A percentile compares a stretch with the other conserved stretches of the same genome.
Conservation (phyloP, 225 moss, liverwort and hornwort genomes). For the Sphagnum contortum region DNA sequence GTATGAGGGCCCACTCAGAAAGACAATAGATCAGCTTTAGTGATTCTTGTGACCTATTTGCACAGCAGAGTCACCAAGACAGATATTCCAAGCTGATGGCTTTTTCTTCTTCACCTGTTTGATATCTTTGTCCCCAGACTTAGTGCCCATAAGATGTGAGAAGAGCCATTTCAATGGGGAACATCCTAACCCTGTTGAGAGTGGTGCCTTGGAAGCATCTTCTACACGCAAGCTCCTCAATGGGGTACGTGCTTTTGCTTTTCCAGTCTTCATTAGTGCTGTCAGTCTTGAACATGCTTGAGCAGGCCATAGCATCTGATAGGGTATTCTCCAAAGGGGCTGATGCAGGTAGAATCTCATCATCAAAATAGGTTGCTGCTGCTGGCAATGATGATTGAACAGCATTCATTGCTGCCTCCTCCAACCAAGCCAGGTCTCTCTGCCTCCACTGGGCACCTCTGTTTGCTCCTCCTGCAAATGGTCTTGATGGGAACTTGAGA, state of each 20-base stretch:
- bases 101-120: no score
- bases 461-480: slow-evolving; percentile 55
- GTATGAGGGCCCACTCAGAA: no score
- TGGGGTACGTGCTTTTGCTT: slow-evolving; percentile 27
- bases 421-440: slow-evolving; percentile 32
- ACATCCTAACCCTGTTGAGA: no score
- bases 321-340: slow-evolving; percentile 10
- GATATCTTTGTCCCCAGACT: no score
- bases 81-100: no score
- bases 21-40: no score
- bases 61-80: no score
- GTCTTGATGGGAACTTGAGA: slow-evolving; percentile 44
- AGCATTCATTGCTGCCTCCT: slow-evolving; percentile 1
- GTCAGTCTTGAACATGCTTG: slow-evolving; percentile 12
- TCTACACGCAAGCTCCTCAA: slow-evolving; percentile 35
- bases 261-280: slow-evolving; percentile 14
- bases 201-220: slow-evolving; percentile 9
- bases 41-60: no score
- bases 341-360: slow-evolving; percentile 35
- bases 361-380: slow-evolving; percentile 14
- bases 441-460: slow-evolving; percentile 34
- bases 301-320: slow-evolving; percentile 8
- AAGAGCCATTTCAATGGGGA: no score
- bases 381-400: background rate
- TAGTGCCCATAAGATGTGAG: no score